Conservation (phyloP, 2,329 filamentous ascomycete genomes). For the Penicillium capsulatum region DNA sequence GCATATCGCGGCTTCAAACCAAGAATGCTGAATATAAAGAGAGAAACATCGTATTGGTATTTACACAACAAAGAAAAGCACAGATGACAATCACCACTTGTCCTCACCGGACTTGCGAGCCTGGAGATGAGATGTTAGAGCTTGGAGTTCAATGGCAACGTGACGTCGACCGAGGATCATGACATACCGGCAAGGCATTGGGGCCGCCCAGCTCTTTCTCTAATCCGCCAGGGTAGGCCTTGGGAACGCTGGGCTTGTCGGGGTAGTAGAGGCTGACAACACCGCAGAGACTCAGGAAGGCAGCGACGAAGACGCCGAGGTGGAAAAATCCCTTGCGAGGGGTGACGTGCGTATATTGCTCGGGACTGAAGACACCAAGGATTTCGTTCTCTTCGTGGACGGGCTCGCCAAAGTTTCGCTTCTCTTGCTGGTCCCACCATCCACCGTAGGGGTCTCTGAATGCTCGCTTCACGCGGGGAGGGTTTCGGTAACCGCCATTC, state of each 20-base stretch:
- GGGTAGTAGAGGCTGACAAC: constrained; percentile 67
- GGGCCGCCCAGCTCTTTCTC: constrained; percentile 70
- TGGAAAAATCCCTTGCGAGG: constrained; percentile 66
- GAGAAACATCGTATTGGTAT: constrained; percentile 36
- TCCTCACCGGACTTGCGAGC: constrained; percentile 39
- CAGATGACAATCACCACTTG: constrained; percentile 32
- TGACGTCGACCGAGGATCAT: not conserved
- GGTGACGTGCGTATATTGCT: constrained; percentile 81
- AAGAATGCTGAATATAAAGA: constrained; percentile 21
- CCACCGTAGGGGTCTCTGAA: constrained; percentile 87
- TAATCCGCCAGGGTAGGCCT: constrained; percentile 65
- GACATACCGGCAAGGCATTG: constrained; percentile 61
- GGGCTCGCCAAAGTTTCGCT: constrained; percentile 93
- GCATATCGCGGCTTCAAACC: too few relatives aligned
- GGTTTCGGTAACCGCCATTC: constrained; percentile 49
- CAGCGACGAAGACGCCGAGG: constrained; percentile 62
- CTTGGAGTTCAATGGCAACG: constrained; percentile 10
- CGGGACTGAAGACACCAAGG: constrained; percentile 80
- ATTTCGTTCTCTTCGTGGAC: constrained; percentile 96
- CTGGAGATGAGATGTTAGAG: constrained; percentile 20
- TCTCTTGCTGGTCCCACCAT: constrained; percentile 98
- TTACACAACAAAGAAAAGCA: constrained; percentile 34
- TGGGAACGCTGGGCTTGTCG: constrained; percentile 64
- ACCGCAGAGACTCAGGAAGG: constrained; percentile 62
- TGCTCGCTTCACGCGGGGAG: constrained; percentile 70